These are phyloP conservation scores for Venturia effusa DNA, from an alignment of 2,329 filamentous ascomycete species.

Conservation along the genomic window DNA sequence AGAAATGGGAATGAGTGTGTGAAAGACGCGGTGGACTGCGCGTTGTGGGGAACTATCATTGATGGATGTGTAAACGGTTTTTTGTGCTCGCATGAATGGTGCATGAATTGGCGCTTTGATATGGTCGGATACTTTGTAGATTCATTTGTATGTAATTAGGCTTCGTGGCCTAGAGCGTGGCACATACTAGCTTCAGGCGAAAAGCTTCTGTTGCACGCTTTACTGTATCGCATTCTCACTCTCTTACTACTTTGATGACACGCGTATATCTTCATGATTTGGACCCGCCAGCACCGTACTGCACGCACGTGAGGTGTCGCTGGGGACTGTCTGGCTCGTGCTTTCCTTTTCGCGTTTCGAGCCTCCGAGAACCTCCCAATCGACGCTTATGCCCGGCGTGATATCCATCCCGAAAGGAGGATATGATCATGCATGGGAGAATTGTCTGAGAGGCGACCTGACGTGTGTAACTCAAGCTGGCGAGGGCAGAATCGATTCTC, in stretches of 20 bases:
- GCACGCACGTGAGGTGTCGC: too few relatives aligned
- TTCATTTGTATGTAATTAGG: neutral
- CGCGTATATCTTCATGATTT: too few relatives aligned
- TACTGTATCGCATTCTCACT: too few relatives aligned
- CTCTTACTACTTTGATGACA: too few relatives aligned
- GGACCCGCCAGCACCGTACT: too few relatives aligned
- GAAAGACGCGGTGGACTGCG: too few relatives aligned
- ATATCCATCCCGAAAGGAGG: neutral
- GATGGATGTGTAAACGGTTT: neutral
- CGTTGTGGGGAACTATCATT: neutral
- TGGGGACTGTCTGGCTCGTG: too few relatives aligned
- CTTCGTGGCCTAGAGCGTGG: neutral
- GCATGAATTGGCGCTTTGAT: neutral
- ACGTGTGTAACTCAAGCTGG: neutral
- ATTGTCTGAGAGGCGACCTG: neutral
- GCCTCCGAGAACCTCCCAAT: too few relatives aligned
- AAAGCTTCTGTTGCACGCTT: too few relatives aligned
- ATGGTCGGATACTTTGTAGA: neutral
- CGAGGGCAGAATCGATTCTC: neutral
- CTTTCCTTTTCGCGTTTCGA: neutral
- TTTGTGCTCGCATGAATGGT: neutral
- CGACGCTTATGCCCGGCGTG: too few relatives aligned
- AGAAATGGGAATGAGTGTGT: neutral
- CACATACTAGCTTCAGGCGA: neutral
- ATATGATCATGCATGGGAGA: neutral